Evolutionary conservation across 805 yeast genomes (phyloP).

Genomic region (Metschnikowia continentalis): DNA sequence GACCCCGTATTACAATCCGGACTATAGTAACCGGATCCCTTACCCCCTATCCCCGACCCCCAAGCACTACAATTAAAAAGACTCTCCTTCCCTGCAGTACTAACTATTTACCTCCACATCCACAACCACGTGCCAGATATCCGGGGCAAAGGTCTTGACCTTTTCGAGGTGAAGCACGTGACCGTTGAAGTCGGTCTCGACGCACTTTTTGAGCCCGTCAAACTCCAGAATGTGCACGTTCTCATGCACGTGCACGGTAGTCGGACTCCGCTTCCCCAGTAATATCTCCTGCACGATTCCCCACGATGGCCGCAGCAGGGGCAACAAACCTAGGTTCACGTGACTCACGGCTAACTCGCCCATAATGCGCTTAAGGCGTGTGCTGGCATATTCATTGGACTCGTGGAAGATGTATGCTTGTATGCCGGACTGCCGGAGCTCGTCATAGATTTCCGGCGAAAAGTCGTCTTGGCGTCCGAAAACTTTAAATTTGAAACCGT

Average conservation of each 20-base stretch:
- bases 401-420: conserved; percentile 56
- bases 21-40: too few relatives aligned
- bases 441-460: background rate
- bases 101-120: conserved; percentile 16
- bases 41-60: too few relatives aligned
- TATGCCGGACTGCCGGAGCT: conserved; percentile 14
- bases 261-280: background rate
- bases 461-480: conserved; percentile 4
- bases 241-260: conserved; percentile 66
- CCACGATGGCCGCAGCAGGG: conserved; percentile 67
- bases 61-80: too few relatives aligned
- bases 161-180: conserved; percentile 46
- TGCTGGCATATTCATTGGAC: conserved; percentile 49
- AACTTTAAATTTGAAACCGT: conserved; percentile 27
- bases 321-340: conserved; percentile 76
- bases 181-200: conserved; percentile 18
- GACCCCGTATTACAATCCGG: too few relatives aligned
- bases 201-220: conserved; percentile 21
- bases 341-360: conserved; percentile 41
- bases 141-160: conserved; percentile 86
- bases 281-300: conserved; percentile 17
- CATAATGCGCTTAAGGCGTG: conserved; percentile 31
- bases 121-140: conserved; percentile 69
- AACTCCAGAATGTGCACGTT: conserved; percentile 52
- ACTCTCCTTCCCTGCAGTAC: too few relatives aligned